Evolutionary conservation across 495 filamentous ascomycete genomes (phyloP).

Genomic region (Platismatia glauca): DNA sequence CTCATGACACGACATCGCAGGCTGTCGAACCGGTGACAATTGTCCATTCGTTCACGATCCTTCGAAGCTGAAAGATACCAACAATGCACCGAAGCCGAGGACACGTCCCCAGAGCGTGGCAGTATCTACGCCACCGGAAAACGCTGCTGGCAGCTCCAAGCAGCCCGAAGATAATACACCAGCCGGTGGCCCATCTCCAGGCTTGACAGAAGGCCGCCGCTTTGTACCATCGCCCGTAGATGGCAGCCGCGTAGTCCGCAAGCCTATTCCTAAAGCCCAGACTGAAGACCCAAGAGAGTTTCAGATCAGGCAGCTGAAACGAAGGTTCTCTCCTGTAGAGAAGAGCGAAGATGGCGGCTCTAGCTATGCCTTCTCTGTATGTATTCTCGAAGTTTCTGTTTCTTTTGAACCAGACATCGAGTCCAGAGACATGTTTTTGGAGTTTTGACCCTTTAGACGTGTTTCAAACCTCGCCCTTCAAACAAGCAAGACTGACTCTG

Average conservation of each 20-base stretch:
- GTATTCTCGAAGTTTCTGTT: too few relatives aligned
- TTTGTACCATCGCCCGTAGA: slow-evolving; percentile 14
- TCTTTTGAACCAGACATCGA: too few relatives aligned
- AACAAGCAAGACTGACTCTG: too few relatives aligned
- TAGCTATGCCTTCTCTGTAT: slow-evolving; percentile 46
- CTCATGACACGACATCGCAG: slow-evolving; percentile 22
- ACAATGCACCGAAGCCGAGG: slow-evolving; percentile 13
- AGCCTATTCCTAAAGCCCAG: slow-evolving; percentile 59
- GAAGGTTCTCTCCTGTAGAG: slow-evolving; percentile 59
- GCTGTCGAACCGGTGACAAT: slow-evolving; percentile 35
- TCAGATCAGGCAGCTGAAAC: slow-evolving; percentile 66
- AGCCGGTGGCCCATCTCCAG: background rate
- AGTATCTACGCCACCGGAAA: slow-evolving; percentile 4
- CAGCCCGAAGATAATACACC: background rate
- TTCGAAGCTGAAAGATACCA: slow-evolving; percentile 11
- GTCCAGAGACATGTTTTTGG: too few relatives aligned
- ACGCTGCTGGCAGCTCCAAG: slow-evolving; percentile 15
- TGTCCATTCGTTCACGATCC: slow-evolving; percentile 38
- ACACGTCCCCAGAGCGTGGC: slow-evolving; percentile 4
- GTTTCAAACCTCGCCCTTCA: too few relatives aligned
- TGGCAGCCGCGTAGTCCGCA: slow-evolving; percentile 44
- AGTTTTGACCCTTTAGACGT: too few relatives aligned
- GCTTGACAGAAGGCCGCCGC: slow-evolving; percentile 18
- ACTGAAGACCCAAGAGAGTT: slow-evolving; percentile 61
- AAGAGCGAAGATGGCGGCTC: slow-evolving; percentile 43